Percentiles rank a stretch among this genome's conserved stretches.
Evolutionary conservation across 331 rosid genomes (phyloP).

Genomic region (Rhamnella rubrinervis): DNA sequence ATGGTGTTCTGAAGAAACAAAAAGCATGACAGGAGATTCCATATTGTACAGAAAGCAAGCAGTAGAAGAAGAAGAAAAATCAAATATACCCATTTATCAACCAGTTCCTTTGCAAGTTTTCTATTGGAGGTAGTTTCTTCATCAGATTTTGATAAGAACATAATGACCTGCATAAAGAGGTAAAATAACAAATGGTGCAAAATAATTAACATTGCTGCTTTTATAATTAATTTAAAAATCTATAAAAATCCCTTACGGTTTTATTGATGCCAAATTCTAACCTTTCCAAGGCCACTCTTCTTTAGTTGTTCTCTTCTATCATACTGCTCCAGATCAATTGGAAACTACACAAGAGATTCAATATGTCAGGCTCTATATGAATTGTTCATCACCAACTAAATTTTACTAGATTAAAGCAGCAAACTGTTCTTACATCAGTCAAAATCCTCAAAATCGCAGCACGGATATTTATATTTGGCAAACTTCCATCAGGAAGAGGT

Average conservation of each 20-base stretch:
- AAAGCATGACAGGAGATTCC: background rate
- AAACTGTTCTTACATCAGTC: conserved; percentile 60
- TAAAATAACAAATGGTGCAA: background rate
- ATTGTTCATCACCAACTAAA: conserved; percentile 4
- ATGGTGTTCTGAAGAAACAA: background rate
- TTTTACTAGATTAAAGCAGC: conserved; percentile 14
- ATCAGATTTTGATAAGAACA: conserved; percentile 88
- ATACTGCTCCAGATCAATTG: conserved; percentile 82
- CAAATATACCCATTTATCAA: conserved; percentile 83
- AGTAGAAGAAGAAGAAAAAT: background rate
- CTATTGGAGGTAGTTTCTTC: conserved; percentile 86
- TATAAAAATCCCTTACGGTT: background rate
- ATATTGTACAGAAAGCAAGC: background rate
- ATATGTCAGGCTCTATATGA: conserved; percentile 20
- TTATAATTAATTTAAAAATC: conserved; percentile 1
- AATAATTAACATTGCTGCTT: conserved; percentile 14
- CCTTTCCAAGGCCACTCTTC: conserved; percentile 95
- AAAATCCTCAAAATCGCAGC: conserved; percentile 79
- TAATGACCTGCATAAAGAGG: conserved; percentile 66
- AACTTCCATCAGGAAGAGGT: conserved; percentile 98
- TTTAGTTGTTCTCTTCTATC: conserved; percentile 95
- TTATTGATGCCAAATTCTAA: conserved; percentile 19
- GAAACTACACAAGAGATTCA: too few species aligned
- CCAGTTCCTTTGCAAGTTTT: conserved; percentile 88
- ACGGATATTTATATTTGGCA: conserved; percentile 86